A percentile compares a stretch with the other conserved stretches of the same genome.
These are phyloP conservation scores for Globisporangium lucens DNA, from an alignment of 352 stramenopile genomes.

Conservation along the genomic window DNA sequence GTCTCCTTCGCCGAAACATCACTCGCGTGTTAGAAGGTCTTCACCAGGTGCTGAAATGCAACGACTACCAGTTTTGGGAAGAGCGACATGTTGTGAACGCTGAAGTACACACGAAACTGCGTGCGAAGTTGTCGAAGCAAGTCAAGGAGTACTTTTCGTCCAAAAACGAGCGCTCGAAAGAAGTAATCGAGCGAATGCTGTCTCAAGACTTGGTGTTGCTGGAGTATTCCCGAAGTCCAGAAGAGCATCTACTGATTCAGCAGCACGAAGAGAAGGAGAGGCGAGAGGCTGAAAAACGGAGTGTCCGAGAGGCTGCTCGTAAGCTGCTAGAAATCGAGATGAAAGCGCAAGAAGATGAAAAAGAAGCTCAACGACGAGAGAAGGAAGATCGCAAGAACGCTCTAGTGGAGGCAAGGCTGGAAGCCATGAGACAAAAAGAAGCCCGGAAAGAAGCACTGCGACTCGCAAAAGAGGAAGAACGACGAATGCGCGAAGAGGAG, in stretches of 20 bases:
- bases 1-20: slow-evolving; percentile 68
- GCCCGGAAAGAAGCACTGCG: slow-evolving; percentile 56
- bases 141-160: slow-evolving; percentile 43
- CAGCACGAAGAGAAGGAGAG: slow-evolving; percentile 46
- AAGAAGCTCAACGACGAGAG: slow-evolving; percentile 58
- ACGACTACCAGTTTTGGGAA: slow-evolving; percentile 85
- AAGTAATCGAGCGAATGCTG: slow-evolving; percentile 40
- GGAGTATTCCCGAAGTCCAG: slow-evolving; percentile 39
- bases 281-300: slow-evolving; percentile 64
- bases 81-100: slow-evolving; percentile 62
- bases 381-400: slow-evolving; percentile 73
- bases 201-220: slow-evolving; percentile 43
- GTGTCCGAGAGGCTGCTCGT: slow-evolving; percentile 61
- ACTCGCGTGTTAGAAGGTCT: slow-evolving; percentile 72
- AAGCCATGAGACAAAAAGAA: slow-evolving; percentile 64
- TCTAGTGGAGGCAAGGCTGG: slow-evolving; percentile 58
- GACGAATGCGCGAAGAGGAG: slow-evolving; percentile 63
- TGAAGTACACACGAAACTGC: slow-evolving; percentile 59
- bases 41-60: slow-evolving; percentile 55
- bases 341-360: slow-evolving; percentile 73
- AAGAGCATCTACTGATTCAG: slow-evolving; percentile 36
- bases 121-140: slow-evolving; percentile 51
- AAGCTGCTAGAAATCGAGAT: slow-evolving; percentile 76
- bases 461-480: slow-evolving; percentile 66
- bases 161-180: slow-evolving; percentile 26